Percentiles rank a stretch among this genome's conserved stretches.
Conservation (phyloP, 2,329 filamentous ascomycete genomes). For the Neopestalotiopsis sp. region DNA sequence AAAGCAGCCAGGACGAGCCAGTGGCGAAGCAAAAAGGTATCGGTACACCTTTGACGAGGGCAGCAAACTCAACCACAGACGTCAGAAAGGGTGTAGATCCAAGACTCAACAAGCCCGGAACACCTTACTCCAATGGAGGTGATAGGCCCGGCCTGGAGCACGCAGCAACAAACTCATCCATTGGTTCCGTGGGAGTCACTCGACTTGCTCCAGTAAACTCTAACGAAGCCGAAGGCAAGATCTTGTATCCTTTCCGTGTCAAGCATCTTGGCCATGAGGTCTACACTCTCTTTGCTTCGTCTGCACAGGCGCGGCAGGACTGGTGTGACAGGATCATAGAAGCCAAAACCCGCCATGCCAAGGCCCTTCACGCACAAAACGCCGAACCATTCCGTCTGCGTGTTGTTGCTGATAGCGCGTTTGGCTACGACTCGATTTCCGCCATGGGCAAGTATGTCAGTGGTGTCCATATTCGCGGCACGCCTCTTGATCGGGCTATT, state of each 20-base stretch:
- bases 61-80: conserved; percentile 66
- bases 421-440: conserved; percentile 75
- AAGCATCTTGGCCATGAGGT: conserved; percentile 95
- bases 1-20: conserved; percentile 90
- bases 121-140: conserved; percentile 51
- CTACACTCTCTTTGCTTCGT: conserved; percentile 87
- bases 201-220: conserved; percentile 49
- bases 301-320: conserved; percentile 75
- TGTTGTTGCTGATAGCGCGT: conserved; percentile 91
- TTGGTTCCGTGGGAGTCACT: conserved; percentile 54
- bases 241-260: conserved; percentile 91
- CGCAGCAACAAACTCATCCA: conserved; percentile 69
- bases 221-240: conserved; percentile 79
- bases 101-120: conserved; percentile 51
- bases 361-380: conserved; percentile 87
- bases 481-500: conserved; percentile 89
- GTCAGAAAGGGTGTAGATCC: conserved; percentile 42
- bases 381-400: conserved; percentile 93
- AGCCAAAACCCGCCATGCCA: conserved; percentile 92
- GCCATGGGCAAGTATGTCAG: conserved; percentile 64
- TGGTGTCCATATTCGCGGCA: conserved; percentile 80
- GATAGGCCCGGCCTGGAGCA: conserved; percentile 70
- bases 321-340: conserved; percentile 96
- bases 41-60: conserved; percentile 63
- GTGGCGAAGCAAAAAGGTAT: conserved; percentile 84